Percentiles rank a stretch among this genome's conserved stretches.
phyloP scores from a whole-genome alignment of 441 rosid species.

The Erysimum cheiri region DNA sequence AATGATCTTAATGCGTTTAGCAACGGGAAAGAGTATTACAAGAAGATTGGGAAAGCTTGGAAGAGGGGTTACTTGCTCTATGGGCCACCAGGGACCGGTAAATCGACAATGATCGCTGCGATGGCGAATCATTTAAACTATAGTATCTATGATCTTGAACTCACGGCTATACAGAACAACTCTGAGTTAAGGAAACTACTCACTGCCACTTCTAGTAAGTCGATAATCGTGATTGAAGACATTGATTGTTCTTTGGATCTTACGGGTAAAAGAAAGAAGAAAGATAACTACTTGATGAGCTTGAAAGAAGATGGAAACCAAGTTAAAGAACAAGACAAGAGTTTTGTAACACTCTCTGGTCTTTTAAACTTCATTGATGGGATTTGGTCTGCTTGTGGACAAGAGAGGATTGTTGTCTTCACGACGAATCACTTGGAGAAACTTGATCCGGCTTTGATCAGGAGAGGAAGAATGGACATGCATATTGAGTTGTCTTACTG shows the following conservation, averaged over 20 bases:
- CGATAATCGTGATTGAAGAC: conserved; percentile 75
- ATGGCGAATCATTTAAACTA: conserved; percentile 75
- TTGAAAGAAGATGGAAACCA: conserved; percentile 48
- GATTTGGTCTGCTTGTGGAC: conserved; percentile 82
- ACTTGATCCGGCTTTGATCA: conserved; percentile 74
- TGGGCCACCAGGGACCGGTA: conserved; percentile 82
- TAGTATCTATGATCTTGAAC: conserved; percentile 74
- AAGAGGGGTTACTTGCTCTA: conserved; percentile 76
- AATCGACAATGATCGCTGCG: conserved; percentile 82
- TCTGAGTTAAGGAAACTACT: conserved; percentile 66
- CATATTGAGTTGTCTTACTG: conserved; percentile 76
- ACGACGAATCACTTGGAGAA: conserved; percentile 68
- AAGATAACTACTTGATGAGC: conserved; percentile 27
- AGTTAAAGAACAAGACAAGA: conserved; percentile 49
- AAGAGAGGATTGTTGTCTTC: conserved; percentile 69
- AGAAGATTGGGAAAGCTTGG: conserved; percentile 78
- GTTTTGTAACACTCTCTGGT: conserved; percentile 75
- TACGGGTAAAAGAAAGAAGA: conserved; percentile 68
- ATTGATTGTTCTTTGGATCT: conserved; percentile 77
- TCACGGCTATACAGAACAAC: conserved; percentile 67
- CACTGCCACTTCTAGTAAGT: conserved; percentile 63
- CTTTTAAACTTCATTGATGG: conserved; percentile 80
- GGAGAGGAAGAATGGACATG: conserved; percentile 87
- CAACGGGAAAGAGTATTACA: conserved; percentile 66
- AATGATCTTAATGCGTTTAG: conserved; percentile 68